Evolutionary conservation across 1,284 basidiomycete genomes (phyloP).

Genomic region (Chalciporus sp.): DNA sequence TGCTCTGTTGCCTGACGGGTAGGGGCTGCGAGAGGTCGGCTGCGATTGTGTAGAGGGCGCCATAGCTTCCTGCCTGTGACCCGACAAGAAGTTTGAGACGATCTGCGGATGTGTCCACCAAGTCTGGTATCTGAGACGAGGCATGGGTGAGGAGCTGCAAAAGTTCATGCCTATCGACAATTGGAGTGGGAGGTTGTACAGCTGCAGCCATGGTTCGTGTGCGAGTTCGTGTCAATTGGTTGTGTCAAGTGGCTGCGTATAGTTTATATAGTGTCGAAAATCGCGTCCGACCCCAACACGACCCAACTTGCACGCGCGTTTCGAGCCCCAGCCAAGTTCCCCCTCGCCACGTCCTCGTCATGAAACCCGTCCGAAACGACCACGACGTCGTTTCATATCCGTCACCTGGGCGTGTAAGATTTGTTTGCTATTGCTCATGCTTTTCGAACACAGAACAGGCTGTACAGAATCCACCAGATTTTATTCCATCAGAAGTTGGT

Average conservation of each 20-base stretch:
- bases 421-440: too few relatives aligned
- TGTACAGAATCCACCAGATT: too few relatives aligned
- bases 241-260: too few relatives aligned
- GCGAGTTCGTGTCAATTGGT: too few relatives aligned
- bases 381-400: constrained; percentile 62
- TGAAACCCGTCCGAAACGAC: not conserved
- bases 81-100: constrained; percentile 68
- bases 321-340: too few relatives aligned
- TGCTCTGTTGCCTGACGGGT: constrained; percentile 70
- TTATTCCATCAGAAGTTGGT: too few relatives aligned
- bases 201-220: constrained; percentile 25
- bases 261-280: not conserved
- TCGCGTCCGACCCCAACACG: not conserved
- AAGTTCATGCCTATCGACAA: constrained; percentile 57
- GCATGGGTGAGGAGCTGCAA: constrained; percentile 64
- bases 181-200: constrained; percentile 32
- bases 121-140: constrained; percentile 68
- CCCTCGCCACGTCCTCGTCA: not conserved
- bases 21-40: constrained; percentile 57
- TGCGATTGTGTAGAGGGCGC: constrained; percentile 71
- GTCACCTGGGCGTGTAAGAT: constrained; percentile 68
- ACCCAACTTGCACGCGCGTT: not conserved
- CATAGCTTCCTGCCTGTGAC: constrained; percentile 61
- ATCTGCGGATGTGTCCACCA: constrained; percentile 58
- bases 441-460: too few relatives aligned